Percentiles rank a stretch among this genome's conserved stretches.
These are phyloP conservation scores for Pugionium dolabratum DNA, from an alignment of 345 rosid species.

Conservation along the genomic window DNA sequence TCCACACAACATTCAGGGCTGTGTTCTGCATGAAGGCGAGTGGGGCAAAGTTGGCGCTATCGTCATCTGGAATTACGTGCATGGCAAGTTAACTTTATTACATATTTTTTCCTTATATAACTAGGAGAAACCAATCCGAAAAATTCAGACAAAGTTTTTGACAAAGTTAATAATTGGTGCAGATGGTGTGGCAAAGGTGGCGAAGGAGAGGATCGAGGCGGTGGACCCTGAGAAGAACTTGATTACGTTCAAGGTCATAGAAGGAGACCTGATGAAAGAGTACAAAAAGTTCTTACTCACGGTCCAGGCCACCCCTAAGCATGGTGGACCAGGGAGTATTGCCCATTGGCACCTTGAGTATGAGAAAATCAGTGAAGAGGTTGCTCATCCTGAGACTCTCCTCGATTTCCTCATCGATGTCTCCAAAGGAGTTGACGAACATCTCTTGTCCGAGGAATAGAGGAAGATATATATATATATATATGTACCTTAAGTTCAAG, in stretches of 20 bases:
- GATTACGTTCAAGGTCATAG: slow-evolving; percentile 31
- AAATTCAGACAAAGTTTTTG: no score
- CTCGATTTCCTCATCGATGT: slow-evolving; percentile 37
- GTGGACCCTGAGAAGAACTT: slow-evolving; percentile 32
- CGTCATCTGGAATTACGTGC: slow-evolving; percentile 43
- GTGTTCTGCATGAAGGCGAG: slow-evolving; percentile 45
- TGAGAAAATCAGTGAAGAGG: slow-evolving; percentile 42
- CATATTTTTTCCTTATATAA: neutral
- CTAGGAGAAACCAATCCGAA: neutral
- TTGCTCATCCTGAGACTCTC: slow-evolving; percentile 41
- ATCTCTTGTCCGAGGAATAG: slow-evolving; percentile 33
- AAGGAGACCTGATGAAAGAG: slow-evolving; percentile 40
- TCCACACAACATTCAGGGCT: slow-evolving; percentile 33
- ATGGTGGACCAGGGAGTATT: slow-evolving; percentile 25
- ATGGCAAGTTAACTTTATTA: slow-evolving; percentile 25
- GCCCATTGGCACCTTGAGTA: slow-evolving; percentile 43
- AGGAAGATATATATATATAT: neutral
- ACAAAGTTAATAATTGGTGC: neutral
- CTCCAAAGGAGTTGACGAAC: slow-evolving; percentile 40
- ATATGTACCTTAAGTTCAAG: slow-evolving; percentile 6
- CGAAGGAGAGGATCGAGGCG: slow-evolving; percentile 35
- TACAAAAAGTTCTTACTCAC: slow-evolving; percentile 29
- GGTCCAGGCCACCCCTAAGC: slow-evolving; percentile 33
- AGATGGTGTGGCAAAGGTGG: slow-evolving; percentile 37
- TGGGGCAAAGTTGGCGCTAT: slow-evolving; percentile 44